These are phyloP conservation scores for Mycosarcoma mackinlayi DNA, from an alignment of 1,284 basidiomycete genomes.

Conservation along the genomic window DNA sequence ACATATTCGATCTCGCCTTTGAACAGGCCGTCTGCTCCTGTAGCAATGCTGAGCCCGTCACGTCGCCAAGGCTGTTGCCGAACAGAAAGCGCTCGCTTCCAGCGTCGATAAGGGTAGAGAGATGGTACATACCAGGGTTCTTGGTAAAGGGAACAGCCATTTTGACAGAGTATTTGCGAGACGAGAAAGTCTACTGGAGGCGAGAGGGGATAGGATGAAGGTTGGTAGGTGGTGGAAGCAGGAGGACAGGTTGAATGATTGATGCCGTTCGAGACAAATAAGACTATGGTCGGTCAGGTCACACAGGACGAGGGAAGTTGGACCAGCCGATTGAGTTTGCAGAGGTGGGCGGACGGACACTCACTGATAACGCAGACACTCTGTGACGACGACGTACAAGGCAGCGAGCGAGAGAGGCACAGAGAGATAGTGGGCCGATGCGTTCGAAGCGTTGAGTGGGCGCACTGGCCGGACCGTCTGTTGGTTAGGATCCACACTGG, in stretches of 20 bases:
- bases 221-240: slow-evolving; percentile 18
- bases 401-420: not conserved
- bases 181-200: slow-evolving; percentile 21
- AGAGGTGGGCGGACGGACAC: not conserved
- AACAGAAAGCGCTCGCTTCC: not conserved
- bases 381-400: not conserved
- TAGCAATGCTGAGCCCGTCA: no score
- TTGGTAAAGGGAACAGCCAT: slow-evolving; percentile 58
- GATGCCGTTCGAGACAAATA: slow-evolving; percentile 1
- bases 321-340: slow-evolving; percentile 2
- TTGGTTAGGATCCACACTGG: not conserved
- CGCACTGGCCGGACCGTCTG: no score
- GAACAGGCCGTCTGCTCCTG: not conserved
- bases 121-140: slow-evolving; percentile 52
- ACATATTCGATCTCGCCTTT: no score
- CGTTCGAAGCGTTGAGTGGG: no score
- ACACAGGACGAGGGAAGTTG: slow-evolving; percentile 18
- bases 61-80: not conserved
- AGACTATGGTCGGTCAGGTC: not conserved
- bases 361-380: slow-evolving; percentile 29
- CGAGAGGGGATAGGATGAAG: slow-evolving; percentile 5
- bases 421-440: slow-evolving; percentile 11
- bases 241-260: slow-evolving; percentile 7
- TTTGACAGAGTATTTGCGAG: slow-evolving; percentile 17
- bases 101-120: not conserved